Base-by-base conservation (phyloP, 2,329 filamentous ascomycete species). In the Ceratocystis destructans region DNA sequence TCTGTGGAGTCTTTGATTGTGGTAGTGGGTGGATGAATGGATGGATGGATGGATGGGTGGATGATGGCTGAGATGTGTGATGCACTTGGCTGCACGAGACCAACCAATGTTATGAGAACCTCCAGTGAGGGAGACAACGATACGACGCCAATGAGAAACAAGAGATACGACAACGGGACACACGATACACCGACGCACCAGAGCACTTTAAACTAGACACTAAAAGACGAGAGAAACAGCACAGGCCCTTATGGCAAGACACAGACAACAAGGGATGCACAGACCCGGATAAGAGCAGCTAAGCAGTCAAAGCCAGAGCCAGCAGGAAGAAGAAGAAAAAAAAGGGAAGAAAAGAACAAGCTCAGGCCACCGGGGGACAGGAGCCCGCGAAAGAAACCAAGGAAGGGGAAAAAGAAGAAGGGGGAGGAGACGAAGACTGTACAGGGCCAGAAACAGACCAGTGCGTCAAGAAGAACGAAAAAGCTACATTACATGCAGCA, bases 261-360 rank as follows among this genome's bases (percentile, higher is more conserved):
- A 37, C 55, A 59, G 53, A 59, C 53, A 33, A n/a, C 17, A 31
- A 33, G 25, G 15, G 28, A 59, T 59, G 31, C 25, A 33, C 55
- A 37, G 25, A 59, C 55, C n/a, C 25, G 28, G 53, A 57, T n/a
- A 20, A 31, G 22, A 37, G 17, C 55, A 37, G 15, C 17, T 1
- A 59, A 17, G n/a, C 5, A 37, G 20, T 2, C n/a, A 22, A 7
- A 31, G 17, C 4, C 15, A 31, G 4, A n/a, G 10, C 15, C 3
- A 57, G 8, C 12, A 15, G 28, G 55, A 31, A n/a, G 31, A 59
- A 5, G 15, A 33, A 37, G 28, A 57, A 15, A 20, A 33, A 31
- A 31, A 59, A 59, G 48, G n/a, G 55, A 59, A 59, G 15, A 59
- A 59, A 59, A 59, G 28, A 59, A 59, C 28, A 59, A 59, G 28